These are phyloP conservation scores for Fusarium pseudograminearum DNA, from an alignment of 2,329 filamentous ascomycete genomes.

Conservation along the genomic window DNA sequence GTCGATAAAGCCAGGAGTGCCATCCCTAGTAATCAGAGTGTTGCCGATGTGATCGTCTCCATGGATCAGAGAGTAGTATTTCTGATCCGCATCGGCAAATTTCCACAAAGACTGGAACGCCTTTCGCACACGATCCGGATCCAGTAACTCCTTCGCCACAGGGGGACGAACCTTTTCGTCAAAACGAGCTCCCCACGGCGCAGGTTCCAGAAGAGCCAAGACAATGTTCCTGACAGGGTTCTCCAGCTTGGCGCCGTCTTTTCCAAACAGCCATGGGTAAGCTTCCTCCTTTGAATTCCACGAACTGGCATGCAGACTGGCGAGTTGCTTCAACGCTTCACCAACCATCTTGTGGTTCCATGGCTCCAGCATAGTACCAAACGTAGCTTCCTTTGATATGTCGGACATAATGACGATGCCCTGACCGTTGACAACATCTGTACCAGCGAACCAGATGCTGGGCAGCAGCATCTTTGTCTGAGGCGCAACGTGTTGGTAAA, in stretches of 20 bases:
- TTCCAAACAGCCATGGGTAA: slow-evolving; percentile 3
- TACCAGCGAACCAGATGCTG: not conserved
- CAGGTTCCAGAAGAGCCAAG: not conserved
- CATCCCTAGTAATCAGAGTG: not conserved
- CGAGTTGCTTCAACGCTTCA: not conserved
- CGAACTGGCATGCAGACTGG: not conserved
- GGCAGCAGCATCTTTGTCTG: not conserved
- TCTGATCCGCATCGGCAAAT: not conserved
- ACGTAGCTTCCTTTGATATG: not conserved
- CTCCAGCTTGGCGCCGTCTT: not conserved
- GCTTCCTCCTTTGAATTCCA: not conserved
- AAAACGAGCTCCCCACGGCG: not conserved
- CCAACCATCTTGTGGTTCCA: slow-evolving; percentile 5
- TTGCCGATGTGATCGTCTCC: slow-evolving; percentile 10
- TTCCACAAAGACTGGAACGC: slow-evolving; percentile 1
- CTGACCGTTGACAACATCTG: not conserved
- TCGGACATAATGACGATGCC: slow-evolving; percentile 6
- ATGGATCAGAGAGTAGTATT: not conserved
- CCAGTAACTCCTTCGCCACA: not conserved
- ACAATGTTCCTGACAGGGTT: slow-evolving; percentile 3
- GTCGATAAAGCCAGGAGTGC: not conserved
- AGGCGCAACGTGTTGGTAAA: not conserved
- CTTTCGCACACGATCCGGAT: not conserved
- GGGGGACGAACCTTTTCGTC: not conserved
- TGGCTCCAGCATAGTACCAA: not conserved